Evolutionary conservation across 2,329 filamentous ascomycete genomes (phyloP).

Genomic region (Akanthomyces lecanii): DNA sequence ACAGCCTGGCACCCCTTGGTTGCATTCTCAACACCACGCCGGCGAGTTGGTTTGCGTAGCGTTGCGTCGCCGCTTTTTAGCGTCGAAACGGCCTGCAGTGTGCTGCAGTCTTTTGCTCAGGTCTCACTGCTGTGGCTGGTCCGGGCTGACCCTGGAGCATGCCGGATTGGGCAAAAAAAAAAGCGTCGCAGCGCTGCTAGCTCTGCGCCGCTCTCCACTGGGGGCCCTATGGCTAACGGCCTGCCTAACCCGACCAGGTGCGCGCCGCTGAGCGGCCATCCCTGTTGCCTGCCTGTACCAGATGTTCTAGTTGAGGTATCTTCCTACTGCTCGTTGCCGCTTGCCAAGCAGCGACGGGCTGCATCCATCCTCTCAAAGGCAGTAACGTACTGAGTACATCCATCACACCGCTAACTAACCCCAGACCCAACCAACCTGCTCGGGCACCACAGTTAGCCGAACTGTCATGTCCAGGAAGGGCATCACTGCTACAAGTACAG

Average conservation of each 20-base stretch:
- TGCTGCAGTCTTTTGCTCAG: neutral
- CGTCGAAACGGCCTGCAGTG: neutral
- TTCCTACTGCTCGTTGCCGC: neutral
- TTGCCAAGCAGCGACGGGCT: neutral
- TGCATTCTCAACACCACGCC: neutral
- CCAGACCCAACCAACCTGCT: neutral
- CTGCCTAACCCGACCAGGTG: neutral
- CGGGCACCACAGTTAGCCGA: neutral
- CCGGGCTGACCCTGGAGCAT: neutral
- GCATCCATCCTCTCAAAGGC: neutral
- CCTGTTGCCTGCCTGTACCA: too few relatives aligned
- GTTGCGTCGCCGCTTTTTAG: neutral
- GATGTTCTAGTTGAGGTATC: too few relatives aligned
- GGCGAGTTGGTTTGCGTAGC: neutral
- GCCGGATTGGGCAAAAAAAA: neutral
- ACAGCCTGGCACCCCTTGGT: neutral
- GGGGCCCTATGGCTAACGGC: neutral
- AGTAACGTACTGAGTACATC: neutral
- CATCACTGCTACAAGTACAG: neutral
- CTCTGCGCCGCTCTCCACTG: neutral
- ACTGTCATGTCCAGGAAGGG: neutral
- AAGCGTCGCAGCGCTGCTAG: neutral
- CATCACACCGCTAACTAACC: constrained; percentile 3
- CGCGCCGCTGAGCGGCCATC: neutral
- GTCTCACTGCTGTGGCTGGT: neutral